Evolutionary conservation across 192 early-diverging fungal genomes (phyloP).

Genomic region (Backusella sp.): DNA sequence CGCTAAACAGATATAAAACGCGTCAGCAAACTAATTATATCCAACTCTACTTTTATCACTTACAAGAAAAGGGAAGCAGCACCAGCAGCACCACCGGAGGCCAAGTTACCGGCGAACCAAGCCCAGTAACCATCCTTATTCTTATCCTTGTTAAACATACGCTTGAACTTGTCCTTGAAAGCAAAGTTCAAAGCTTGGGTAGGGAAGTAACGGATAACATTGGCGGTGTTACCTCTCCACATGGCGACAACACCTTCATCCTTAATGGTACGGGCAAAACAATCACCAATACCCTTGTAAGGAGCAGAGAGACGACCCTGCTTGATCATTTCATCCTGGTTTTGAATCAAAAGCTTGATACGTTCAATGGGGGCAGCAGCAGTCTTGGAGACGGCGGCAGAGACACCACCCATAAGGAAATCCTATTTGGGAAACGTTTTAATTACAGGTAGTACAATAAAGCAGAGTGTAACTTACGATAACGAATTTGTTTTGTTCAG

Average conservation of each 20-base stretch:
- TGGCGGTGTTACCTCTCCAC: slow-evolving; percentile 93
- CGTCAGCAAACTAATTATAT: neutral
- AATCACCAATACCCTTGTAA: slow-evolving; percentile 92
- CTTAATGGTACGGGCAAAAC: slow-evolving; percentile 81
- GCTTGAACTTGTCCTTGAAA: slow-evolving; percentile 96
- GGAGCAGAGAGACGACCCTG: slow-evolving; percentile 68
- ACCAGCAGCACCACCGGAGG: slow-evolving; percentile 93
- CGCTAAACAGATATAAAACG: slow-evolving; percentile 49
- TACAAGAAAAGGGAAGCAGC: slow-evolving; percentile 77
- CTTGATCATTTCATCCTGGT: slow-evolving; percentile 84
- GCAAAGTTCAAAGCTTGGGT: slow-evolving; percentile 98
- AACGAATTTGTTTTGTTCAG: slow-evolving; percentile 32
- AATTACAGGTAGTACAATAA: neutral
- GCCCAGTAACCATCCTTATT: slow-evolving; percentile 75
- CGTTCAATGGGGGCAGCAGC: slow-evolving; percentile 95
- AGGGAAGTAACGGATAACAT: slow-evolving; percentile 98
- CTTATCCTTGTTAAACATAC: slow-evolving; percentile 81
- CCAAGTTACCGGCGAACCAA: slow-evolving; percentile 91
- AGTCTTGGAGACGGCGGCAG: slow-evolving; percentile 98
- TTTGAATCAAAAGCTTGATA: slow-evolving; percentile 94
- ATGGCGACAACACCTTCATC: slow-evolving; percentile 79
- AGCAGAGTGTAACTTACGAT: slow-evolving; percentile 26
- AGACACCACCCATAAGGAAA: slow-evolving; percentile 89
- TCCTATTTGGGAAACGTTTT: slow-evolving; percentile 40
- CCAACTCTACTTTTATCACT: neutral